These are phyloP conservation scores for Aaosphaeria arxii DNA, from an alignment of 2,329 filamentous ascomycete species.

Conservation along the genomic window DNA sequence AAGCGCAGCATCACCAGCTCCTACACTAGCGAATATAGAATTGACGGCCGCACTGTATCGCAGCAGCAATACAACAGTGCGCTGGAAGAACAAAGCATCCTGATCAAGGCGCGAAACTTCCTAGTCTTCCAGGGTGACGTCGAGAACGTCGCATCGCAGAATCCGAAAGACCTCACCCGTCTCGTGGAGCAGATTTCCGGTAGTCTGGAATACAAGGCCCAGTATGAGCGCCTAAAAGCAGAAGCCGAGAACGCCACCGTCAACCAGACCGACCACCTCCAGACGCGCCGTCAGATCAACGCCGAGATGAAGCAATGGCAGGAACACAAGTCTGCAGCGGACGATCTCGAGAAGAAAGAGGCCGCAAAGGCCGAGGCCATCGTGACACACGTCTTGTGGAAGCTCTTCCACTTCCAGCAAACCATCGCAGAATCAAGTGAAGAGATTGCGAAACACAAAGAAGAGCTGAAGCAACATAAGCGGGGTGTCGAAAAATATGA, in stretches of 20 bases:
- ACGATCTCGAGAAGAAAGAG: constrained; percentile 86
- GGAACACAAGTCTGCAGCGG: constrained; percentile 93
- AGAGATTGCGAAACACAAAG: constrained; percentile 89
- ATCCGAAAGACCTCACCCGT: constrained; percentile 86
- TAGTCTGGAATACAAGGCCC: constrained; percentile 87
- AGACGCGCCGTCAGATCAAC: constrained; percentile 89
- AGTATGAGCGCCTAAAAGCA: constrained; percentile 87
- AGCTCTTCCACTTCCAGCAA: constrained; percentile 90
- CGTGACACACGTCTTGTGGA: constrained; percentile 93
- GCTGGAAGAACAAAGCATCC: constrained; percentile 88
- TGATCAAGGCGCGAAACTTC: constrained; percentile 98
- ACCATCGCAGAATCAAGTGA: constrained; percentile 88
- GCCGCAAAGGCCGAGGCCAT: constrained; percentile 89
- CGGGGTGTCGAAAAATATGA: constrained; percentile 86
- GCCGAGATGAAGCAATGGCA: constrained; percentile 97
- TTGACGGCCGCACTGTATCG: constrained; percentile 87
- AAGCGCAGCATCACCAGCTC: constrained; percentile 88
- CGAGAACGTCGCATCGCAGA: constrained; percentile 93
- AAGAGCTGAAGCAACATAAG: constrained; percentile 88
- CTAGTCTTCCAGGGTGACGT: constrained; percentile 98
- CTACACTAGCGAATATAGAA: constrained; percentile 91
- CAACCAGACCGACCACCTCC: constrained; percentile 83
- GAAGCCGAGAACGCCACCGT: constrained; percentile 85
- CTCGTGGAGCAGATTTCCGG: constrained; percentile 97
- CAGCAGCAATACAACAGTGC: constrained; percentile 92